A percentile compares a stretch with the other conserved stretches of the same genome.
Evolutionary conservation across 768 basidiomycete species (phyloP).

Genomic region (Dictyophora rubrovolvata): DNA sequence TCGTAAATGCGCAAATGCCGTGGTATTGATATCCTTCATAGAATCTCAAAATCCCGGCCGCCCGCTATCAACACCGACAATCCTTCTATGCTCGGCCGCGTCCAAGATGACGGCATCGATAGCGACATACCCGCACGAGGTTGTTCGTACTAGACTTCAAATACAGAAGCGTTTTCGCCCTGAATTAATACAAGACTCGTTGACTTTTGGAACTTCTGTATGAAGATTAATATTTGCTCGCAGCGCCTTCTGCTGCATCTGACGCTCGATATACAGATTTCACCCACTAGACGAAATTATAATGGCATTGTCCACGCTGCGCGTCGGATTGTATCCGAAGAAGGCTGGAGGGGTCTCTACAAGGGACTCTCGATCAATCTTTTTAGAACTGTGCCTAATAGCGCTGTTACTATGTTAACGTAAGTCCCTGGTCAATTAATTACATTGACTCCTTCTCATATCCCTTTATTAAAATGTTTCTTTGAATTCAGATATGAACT

Average conservation of each 20-base stretch:
- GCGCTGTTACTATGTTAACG: constrained; percentile 93
- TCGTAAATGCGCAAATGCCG: constrained; percentile 1
- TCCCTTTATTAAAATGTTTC: neutral
- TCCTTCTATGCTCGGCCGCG: constrained; percentile 83
- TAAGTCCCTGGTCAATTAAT: constrained; percentile 29
- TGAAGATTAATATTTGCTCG: neutral
- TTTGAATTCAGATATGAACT: constrained; percentile 29
- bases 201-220: constrained; percentile 38
- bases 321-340: constrained; percentile 60
- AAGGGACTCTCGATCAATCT: constrained; percentile 92
- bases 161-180: constrained; percentile 64
- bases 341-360: constrained; percentile 87
- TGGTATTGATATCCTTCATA: constrained; percentile 14
- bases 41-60: constrained; percentile 33
- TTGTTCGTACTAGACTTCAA: constrained; percentile 94
- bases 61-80: constrained; percentile 46
- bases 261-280: constrained; percentile 28
- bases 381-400: constrained; percentile 89
- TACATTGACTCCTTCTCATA: constrained; percentile 11
- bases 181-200: constrained; percentile 37
- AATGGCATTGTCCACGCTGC: constrained; percentile 70
- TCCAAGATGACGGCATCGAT: constrained; percentile 96
- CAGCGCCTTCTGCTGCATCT: neutral
- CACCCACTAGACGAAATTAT: constrained; percentile 23
- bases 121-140: constrained; percentile 97